A percentile compares a stretch with the other conserved stretches of the same genome.
Conservation (phyloP, 2,329 filamentous ascomycete genomes). For the Lithohypha guttulata region DNA sequence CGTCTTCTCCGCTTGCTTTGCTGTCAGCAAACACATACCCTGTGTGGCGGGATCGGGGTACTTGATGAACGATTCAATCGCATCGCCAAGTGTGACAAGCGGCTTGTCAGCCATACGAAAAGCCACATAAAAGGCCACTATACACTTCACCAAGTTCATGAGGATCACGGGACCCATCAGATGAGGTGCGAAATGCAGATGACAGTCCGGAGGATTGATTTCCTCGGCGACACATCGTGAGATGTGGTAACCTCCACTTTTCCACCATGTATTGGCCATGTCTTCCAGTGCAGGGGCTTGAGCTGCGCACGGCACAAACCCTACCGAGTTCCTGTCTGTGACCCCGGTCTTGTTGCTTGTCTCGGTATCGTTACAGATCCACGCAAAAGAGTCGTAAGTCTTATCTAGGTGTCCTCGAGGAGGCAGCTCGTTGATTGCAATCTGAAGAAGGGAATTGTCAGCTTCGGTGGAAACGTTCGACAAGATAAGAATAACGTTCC, state of each 20-base stretch:
- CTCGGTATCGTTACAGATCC: constrained; percentile 18
- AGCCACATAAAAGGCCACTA: constrained; percentile 6
- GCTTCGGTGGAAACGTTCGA: not conserved
- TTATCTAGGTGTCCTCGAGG: constrained; percentile 9
- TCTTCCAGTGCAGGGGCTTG: not conserved
- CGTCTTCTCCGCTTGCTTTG: not conserved
- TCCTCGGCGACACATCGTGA: constrained; percentile 18
- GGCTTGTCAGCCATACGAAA: constrained; percentile 12
- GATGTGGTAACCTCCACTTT: constrained; percentile 17
- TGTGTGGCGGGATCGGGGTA: constrained; percentile 24
- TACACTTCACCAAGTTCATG: constrained; percentile 8
- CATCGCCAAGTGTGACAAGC: constrained; percentile 29
- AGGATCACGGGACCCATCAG: not conserved
- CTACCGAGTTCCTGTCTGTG: constrained; percentile 9
- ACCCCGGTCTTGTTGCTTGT: constrained; percentile 14
- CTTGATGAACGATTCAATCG: constrained; percentile 28
- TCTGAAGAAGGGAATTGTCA: constrained; percentile 6
- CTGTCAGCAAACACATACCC: constrained; percentile 19
- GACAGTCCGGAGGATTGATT: constrained; percentile 3
- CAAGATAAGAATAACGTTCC: constrained; percentile 12
- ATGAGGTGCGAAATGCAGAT: constrained; percentile 8
- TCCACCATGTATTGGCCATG: constrained; percentile 10
- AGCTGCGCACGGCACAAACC: constrained; percentile 4
- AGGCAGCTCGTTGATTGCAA: constrained; percentile 15
- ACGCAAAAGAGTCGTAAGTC: constrained; percentile 16